A percentile compares a stretch with the other conserved stretches of the same genome.
Evolutionary conservation across 805 yeast species (phyloP).

Genomic region (Millerozyma acaciae): DNA sequence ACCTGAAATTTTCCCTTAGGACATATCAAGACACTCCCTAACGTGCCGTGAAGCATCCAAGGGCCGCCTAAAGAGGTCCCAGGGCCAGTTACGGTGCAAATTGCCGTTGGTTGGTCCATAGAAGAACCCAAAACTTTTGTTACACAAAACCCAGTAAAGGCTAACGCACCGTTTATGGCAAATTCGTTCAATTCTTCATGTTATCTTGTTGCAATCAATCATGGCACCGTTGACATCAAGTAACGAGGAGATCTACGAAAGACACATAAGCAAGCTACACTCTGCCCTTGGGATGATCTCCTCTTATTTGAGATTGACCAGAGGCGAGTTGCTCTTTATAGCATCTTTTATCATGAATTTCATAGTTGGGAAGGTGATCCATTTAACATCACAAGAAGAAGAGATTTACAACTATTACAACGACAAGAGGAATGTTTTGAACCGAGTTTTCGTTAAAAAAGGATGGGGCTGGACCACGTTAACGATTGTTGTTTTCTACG

Average conservation of each 20-base stretch:
- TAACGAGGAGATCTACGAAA: conserved; percentile 11
- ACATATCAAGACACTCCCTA: no score
- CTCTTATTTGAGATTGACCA: conserved; percentile 10
- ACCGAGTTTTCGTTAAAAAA: conserved; percentile 71
- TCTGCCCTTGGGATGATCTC: conserved; percentile 1
- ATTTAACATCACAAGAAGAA: conserved; percentile 41
- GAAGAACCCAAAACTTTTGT: no score
- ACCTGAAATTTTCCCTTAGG: no score
- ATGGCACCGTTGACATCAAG: no score
- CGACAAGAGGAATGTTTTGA: conserved; percentile 66
- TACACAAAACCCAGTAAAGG: no score
- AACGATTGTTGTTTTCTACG: conserved; percentile 24
- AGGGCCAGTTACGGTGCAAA: no score
- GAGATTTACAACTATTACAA: conserved; percentile 49
- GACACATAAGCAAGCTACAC: conserved; percentile 5
- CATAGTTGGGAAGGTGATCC: conserved; percentile 49
- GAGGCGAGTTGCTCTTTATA: conserved; percentile 25
- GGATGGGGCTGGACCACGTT: conserved; percentile 90
- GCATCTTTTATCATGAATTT: conserved; percentile 40
- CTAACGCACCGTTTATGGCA: no score
- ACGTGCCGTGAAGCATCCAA: no score
- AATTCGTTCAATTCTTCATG: no score
- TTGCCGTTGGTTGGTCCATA: no score
- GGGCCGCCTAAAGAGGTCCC: no score
- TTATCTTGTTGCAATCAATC: no score